Percentiles rank a stretch among this genome's conserved stretches.
Conservation (phyloP, 2,329 filamentous ascomycete species). For the Gnomoniopsis sp. region DNA sequence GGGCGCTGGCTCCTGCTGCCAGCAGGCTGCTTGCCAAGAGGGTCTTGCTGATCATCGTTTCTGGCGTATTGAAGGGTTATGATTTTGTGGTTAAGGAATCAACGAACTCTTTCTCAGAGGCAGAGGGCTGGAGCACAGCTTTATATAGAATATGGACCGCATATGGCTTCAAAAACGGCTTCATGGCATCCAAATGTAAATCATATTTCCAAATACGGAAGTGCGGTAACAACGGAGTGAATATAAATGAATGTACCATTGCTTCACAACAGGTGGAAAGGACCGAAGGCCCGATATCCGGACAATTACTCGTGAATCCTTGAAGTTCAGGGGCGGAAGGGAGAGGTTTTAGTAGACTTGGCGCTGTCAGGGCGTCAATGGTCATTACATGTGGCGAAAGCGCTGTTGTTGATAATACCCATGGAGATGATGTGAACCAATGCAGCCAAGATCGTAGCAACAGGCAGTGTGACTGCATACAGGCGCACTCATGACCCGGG, state of each 20-base stretch:
- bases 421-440: not conserved
- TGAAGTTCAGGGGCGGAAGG: not conserved
- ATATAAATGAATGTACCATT: slow-evolving; percentile 1
- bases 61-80: not conserved
- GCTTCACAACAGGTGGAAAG: not conserved
- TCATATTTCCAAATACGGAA: not conserved
- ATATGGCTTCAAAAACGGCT: not conserved
- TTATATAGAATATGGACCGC: not conserved
- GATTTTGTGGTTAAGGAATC: not conserved
- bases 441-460: not conserved
- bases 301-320: not conserved
- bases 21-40: not conserved
- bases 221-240: not conserved
- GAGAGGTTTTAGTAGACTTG: not conserved
- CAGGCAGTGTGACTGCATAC: not conserved
- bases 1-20: slow-evolving; percentile 30
- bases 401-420: too few species aligned
- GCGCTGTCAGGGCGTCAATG: not conserved
- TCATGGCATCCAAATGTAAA: not conserved
- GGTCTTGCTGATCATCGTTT: slow-evolving; percentile 9
- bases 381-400: not conserved
- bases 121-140: not conserved
- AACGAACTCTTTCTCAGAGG: not conserved
- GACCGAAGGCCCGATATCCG: slow-evolving; percentile 8
- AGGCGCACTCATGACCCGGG: not conserved